Evolutionary conservation across 371 early-diverging fungal genomes (phyloP), one percentile per base, ranked within the genome.

Genomic region (Chytridium lagenaria): DNA sequence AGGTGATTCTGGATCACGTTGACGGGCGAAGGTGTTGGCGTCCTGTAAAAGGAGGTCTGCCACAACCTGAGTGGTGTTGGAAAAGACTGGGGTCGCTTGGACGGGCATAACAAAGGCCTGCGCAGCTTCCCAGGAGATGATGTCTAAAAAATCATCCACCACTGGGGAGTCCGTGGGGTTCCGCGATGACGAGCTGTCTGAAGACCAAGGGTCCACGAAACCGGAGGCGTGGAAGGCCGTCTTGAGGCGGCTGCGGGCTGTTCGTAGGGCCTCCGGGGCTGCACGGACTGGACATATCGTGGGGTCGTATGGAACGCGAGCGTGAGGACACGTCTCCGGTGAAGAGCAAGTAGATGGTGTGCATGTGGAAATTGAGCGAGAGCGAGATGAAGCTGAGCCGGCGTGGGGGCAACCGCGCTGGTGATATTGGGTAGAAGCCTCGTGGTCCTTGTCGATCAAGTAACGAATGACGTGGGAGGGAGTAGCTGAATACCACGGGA

Each of bases 71-170:
- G 5, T 30, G 50, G n/a, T 22, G 68, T 16, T 28, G 10, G 28
- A 5, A 23, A 33, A 50, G 2, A 68, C 2, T 36, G 68, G 68
- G 31, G 51, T 36, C 12, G 68, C 68, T 52, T 68, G 68, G 2
- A 50, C 50, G 12, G 68, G 52, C 36, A 51, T 30, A 10, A 68
- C 68, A 7, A 23, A n/a, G 5, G 52, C 50, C 28, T 50, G 15
- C 3, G 15, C 33, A 22, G 68, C 68, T 37, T 68, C 51, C 15
- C 12, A 3, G 19, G 34, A 36, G 15, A 68, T 22, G 3, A 30
- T 16, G 1, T 28, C 33, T 26, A 68, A 12, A 33, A 50, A 52
- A 19, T 51, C 31, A 1, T 5, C 10, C 26, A 68, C 52, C 12
- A 28, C 26, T 2, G 16, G 26, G 3, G 68, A 31, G 68, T 68